Base-by-base conservation (phyloP, 495 filamentous ascomycete species). In the Trichoderma parareesei region DNA sequence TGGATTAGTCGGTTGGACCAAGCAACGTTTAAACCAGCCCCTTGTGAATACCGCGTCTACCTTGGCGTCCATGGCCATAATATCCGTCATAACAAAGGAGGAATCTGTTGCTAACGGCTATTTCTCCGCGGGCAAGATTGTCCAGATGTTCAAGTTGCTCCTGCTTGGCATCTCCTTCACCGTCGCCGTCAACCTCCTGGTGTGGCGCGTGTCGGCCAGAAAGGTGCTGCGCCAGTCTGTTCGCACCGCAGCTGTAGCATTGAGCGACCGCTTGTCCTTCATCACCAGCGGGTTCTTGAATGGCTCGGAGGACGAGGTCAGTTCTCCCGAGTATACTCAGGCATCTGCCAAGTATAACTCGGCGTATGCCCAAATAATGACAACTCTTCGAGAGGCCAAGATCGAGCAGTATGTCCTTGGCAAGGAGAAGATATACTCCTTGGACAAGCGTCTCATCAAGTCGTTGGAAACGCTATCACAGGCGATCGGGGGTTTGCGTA, bases 71-170 rank as follows among this genome's bases (percentile, higher is more conserved):
- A 85, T 98, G 33, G 89, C 91, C 33, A 92, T 94, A 60, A 97
- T 97, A 71, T 94, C 90, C 2, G 84, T 97, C 46, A 76, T 97
- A 67, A 97, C 94, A 3, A 97, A 95, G 74, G 94, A 98, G 74
- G 92, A 90, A 65, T 84, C 90, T 1, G 86, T 97, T 2, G 90
- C 96, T 71, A 84, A 80, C 37, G 90, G 87, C 4, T 85, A 87
- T 44, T 89, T 97, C 70, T 90, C 88, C 0, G 82, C 90, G 67
- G 85, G 85, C 38, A 96, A 97, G 75, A 88, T 97, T 42, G 80
- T 83, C 13, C 93, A 97, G 76, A 90, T 96, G 16, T 75, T 96
- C 70, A 93, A 92, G 70, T 96, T 97, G 84, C 83, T 98, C 16
- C 69, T 93, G 40, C 91, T 97, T 89, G 93, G 91, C 7, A 87